Evolutionary conservation across 768 basidiomycete species (phyloP), one percentile per base, ranked within the genome.

Genomic region (Panus rudis): DNA sequence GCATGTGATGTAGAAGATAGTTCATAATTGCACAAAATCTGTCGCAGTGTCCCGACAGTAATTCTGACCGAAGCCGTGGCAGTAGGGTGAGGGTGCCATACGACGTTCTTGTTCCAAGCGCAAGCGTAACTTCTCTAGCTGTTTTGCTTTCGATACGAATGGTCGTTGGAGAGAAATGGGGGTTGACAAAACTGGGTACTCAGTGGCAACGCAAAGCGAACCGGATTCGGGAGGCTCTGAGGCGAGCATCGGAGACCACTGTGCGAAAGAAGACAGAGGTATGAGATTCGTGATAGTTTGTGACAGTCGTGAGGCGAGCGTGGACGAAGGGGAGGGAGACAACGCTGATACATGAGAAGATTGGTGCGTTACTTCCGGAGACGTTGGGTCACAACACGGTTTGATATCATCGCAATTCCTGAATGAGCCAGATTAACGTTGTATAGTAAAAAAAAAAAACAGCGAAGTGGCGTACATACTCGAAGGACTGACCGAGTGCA

Each of bases 111-210:
- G 56, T 52, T 72, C 67, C 57, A 89, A 62, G 50, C 79, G 75
- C 24, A 60, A 54, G 57, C 68, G 71, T 52, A 89, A 62, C 62
- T 73, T 78, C 57, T 75, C 73, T 52, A 89, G 59, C 59, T 90
- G 87, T 50, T 67, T 72, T 53, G 80, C 73, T 57, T 73, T 81
- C 21, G 79, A 70, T 37, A 84, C 79, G 55, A 69, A 84, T 45
- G 44, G 63, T 62, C 48, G 24, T 20, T 31, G 32, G 21, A 46
- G 35, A 35, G 33, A 41, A 19, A 32, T 16, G 39, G 43, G 21
- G 13, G 45, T 48, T 50, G 23, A 50, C 46, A 31, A 50, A 44
- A 17, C 46, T 24, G 25, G 49, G 23, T 48, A 44, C 27, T 38
- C 37, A 13, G 41, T 39, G 39, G 37, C 22, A 37, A 33, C 12